Base-by-base conservation (phyloP, 148 eudicot species). In the Nepenthes mirabilis region DNA sequence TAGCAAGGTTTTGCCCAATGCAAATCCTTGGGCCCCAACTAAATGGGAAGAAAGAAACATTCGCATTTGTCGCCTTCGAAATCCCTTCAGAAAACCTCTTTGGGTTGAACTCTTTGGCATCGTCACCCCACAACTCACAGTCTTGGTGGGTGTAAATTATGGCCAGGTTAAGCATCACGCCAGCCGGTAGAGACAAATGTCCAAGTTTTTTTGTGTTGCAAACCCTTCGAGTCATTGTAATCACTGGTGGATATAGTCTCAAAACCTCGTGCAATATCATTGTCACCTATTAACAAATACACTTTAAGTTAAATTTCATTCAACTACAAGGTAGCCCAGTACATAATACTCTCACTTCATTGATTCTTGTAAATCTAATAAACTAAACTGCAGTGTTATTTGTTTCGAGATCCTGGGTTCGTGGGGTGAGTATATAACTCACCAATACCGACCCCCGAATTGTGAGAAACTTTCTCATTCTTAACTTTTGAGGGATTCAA, bases 21-120 rank as follows among this genome's bases (percentile, higher is more conserved):
- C 61, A 58, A 9, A 58, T 58, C 9, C 61, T 36, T 37, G 43
- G 61, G 5, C 61, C 61, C 61, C 61, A 58, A 36, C 61, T 45
- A 37, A 58, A 58, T 2, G 61, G 47, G 32, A 58, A 58, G 47
- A 58, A 58, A n/a, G 61, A 36, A 7, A 9, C 34, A 35, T 36
- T 58, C 47, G 2, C 61, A 5, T 37, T n/a, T 35, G 47, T 37
- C 36, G 61, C 61, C 61, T 58, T 36, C 6, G 61, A 36, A 12
- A 58, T n/a, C 47, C 61, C 61, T 58, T 37, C 47, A 37, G 61
- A 8, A 45, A 58, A 58, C 47, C 61, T 58, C 43, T 58, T 45
- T 9, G 61, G 61, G 5, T 7, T 58, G 47, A 58, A 58, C 13
- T 58, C 61, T 14, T 58, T 37, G 0, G 61, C 61, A 37, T 58